Base-by-base conservation (phyloP, 257 asterid genomes). In the Solanum acaule region DNA sequence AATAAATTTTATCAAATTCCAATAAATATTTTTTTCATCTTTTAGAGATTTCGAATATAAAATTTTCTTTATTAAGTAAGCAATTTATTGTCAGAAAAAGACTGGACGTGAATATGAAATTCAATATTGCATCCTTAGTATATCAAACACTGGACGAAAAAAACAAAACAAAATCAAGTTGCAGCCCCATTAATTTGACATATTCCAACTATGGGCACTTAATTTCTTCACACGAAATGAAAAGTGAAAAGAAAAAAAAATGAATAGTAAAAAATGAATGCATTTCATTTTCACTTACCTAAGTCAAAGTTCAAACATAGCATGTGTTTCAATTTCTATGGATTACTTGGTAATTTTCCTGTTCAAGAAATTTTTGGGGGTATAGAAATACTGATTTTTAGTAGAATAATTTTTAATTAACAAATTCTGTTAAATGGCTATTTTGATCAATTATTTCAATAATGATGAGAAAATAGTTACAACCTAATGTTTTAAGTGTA, bases 131-230 rank as follows among this genome's bases (percentile, higher is more conserved):
- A 9, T n/a, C 5, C 67, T 20, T 63, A 2, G 15, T 9, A 23
- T 10, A 56, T 56, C n/a, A 18, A 52, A 52, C 59, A 49, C 8
- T 2, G 22, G 6, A 59, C 6, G 5, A 10, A 61, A 23, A 61
- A 22, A 71, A 71, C 16, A 14, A 14, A 70, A 4, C 56, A 70
- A 14, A 71, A 85, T 65, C 91, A 90, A 91, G 87, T 92, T 92
- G 93, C 91, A 86, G 42, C 88, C 84, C 91, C 88, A 91, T 63
- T 63, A 10, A 63, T 63, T 63, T n/a, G 71, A n/a, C 71, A 10
- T 10, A 63, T 4, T 63, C 14, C 25, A 23, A 9, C 70, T 23
- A n/a, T 63, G 71, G 71, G 71, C 31, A 23, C 31, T 63, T 63
- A 10, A 10, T 63, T 91, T 91, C 83, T 86, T 65, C 89, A 84